Evolutionary conservation across 2,329 filamentous ascomycete genomes (phyloP).

Genomic region (Pseudogymnoascus sp.): DNA sequence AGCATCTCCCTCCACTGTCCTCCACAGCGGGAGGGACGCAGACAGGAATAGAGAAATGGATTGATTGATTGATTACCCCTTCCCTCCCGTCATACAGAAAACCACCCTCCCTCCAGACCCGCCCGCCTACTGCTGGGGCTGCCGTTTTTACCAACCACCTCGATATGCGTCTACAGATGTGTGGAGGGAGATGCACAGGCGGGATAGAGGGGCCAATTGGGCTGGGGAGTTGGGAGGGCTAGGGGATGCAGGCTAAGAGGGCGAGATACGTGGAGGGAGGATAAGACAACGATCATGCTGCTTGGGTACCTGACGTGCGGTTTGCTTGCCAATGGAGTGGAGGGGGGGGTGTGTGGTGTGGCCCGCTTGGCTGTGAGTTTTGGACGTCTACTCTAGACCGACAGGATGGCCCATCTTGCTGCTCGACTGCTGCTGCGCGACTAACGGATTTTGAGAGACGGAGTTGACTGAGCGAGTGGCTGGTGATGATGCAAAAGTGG

Average conservation of each 20-base stretch:
- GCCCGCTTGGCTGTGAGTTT: background rate
- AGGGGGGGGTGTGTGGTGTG: background rate
- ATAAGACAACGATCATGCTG: slow-evolving; percentile 8
- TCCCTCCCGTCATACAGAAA: background rate
- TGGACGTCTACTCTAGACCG: background rate
- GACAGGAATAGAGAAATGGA: background rate
- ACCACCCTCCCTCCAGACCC: background rate
- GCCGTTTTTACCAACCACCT: background rate
- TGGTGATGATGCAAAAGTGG: background rate
- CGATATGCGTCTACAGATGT: background rate
- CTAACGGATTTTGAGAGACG: background rate
- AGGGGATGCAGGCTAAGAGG: background rate
- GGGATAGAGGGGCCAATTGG: background rate
- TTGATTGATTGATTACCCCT: background rate
- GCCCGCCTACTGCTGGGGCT: background rate
- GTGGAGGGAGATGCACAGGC: background rate
- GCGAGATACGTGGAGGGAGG: background rate
- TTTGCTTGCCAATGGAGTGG: background rate
- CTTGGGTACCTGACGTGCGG: background rate
- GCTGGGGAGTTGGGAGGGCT: background rate
- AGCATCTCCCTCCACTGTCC: too few relatives aligned
- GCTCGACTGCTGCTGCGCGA: too few relatives aligned
- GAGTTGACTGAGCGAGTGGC: background rate
- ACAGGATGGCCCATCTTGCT: too few relatives aligned
- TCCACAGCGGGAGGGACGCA: too few relatives aligned